Conservation (phyloP, 345 rosid species). For the Ricinus communis region DNA sequence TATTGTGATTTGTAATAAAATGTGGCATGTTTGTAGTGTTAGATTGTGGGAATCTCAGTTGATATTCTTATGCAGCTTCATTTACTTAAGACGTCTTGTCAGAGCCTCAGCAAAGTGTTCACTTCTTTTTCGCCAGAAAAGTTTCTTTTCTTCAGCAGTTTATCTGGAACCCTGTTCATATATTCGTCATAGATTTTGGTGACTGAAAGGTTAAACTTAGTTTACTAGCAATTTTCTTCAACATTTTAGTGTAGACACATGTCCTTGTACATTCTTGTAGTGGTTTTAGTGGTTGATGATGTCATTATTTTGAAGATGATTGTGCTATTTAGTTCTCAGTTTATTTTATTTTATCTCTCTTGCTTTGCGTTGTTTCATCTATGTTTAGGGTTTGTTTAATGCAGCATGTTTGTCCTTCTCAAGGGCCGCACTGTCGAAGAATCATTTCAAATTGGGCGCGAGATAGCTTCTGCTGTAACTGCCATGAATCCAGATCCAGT, state of each 20-base stretch:
- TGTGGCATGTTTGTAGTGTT: not conserved
- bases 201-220: not conserved
- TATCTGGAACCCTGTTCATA: not conserved
- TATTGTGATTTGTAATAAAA: not conserved
- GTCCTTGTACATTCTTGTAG: not conserved
- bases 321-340: not conserved
- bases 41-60: not conserved
- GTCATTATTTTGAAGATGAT: not conserved
- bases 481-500: slow-evolving; percentile 94
- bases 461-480: slow-evolving; percentile 82
- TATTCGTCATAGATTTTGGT: not conserved
- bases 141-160: not conserved
- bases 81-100: too few relatives aligned
- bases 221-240: not conserved
- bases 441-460: slow-evolving; percentile 68
- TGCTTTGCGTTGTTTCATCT: slow-evolving; percentile 1
- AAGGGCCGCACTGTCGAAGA: slow-evolving; percentile 71
- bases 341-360: not conserved
- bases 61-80: not conserved
- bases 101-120: too few relatives aligned
- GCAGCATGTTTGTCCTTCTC: slow-evolving; percentile 95
- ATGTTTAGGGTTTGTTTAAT: slow-evolving; percentile 18
- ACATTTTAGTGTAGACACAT: too few relatives aligned
- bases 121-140: too few relatives aligned
- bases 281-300: not conserved